Conservation (phyloP, 352 stramenopile species). For the Phytophthora ramorum region DNA sequence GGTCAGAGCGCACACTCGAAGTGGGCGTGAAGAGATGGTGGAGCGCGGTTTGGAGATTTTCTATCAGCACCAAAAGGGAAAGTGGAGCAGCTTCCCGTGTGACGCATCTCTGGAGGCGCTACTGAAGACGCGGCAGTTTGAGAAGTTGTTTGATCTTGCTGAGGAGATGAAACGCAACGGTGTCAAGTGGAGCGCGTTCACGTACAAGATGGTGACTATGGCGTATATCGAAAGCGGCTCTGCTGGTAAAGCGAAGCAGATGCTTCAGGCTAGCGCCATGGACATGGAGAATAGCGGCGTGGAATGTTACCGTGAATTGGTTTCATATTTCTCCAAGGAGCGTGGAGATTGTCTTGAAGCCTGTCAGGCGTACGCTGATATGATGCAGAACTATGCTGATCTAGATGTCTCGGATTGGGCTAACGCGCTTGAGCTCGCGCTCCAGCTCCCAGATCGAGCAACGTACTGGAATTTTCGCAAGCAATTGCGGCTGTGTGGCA, state of each 20-base stretch:
- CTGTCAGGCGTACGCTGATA: constrained; percentile 56
- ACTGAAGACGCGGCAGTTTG: constrained; percentile 7
- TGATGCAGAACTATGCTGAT: constrained; percentile 59
- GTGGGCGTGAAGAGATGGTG: constrained; percentile 2
- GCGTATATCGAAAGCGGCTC: constrained; percentile 15
- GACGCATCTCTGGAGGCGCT: constrained; percentile 17
- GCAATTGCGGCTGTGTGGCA: neutral
- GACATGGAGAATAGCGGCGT: constrained; percentile 45
- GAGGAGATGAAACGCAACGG: constrained; percentile 9
- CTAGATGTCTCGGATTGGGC: constrained; percentile 57
- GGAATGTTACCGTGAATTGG: constrained; percentile 65
- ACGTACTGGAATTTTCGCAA: constrained; percentile 69
- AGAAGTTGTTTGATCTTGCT: constrained; percentile 6
- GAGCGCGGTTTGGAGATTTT: constrained; percentile 14
- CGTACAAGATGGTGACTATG: constrained; percentile 10
- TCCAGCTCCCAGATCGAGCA: constrained; percentile 52
- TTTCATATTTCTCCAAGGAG: constrained; percentile 45
- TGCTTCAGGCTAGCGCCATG: constrained; percentile 14
- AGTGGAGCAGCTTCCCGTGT: constrained; percentile 3
- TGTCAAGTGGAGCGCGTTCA: constrained; percentile 8
- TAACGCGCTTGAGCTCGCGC: constrained; percentile 46
- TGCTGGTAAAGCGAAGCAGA: constrained; percentile 5
- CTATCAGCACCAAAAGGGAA: constrained; percentile 4
- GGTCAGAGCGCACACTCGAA: constrained; percentile 12
- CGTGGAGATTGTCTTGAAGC: constrained; percentile 40